Evolutionary conservation across 768 basidiomycete species (phyloP), one percentile per base, ranked within the genome.

Genomic region (Pleurotus giganteus): DNA sequence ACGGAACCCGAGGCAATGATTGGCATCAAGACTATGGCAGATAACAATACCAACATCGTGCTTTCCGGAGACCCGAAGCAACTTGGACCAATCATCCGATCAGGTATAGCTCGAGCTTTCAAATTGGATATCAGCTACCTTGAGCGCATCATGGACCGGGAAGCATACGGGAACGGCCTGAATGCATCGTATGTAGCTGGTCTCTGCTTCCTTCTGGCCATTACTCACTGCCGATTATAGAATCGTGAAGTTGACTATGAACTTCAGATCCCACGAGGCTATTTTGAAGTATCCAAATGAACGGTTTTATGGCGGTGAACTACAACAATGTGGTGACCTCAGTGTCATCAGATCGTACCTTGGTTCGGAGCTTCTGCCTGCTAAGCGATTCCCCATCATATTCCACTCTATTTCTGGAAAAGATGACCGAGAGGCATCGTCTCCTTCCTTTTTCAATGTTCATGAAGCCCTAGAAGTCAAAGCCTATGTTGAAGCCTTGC

Each of bases 31-130:
- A 82, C 80, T 0, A 73, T 86, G 66, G 80, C 83, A 0, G 73
- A 78, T 52, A 64, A 63, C 3, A 53, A 60, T 0, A 89, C 86
- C 0, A 84, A 81, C 45, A 66, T 89, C 23, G 65, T 89, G 2
- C 71, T 90, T 0, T 80, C 84, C 1, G 87, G 88, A 0, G 88
- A 90, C 60, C 86, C 82, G 0, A 85, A 84, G 66, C 88, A 89
- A 60, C 73, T 89, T 7, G 85, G 88, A 0, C 88, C 88, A 0
- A 81, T 88, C 54, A 79, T 89, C 47, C 75, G 80, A 1, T 88
- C 86, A 0, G 58, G 59, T 2, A 71, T 86, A 36, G 86, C 86
- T 1, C 70, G 76, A 15, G 71, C 74, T 29, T 69, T 89, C 3
- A 85, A 83, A 0, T 65, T 89, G 2, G 80, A 80, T 56, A 74